Base-by-base conservation (phyloP, 495 filamentous ascomycete genomes). In the Penicillium maclennaniae region DNA sequence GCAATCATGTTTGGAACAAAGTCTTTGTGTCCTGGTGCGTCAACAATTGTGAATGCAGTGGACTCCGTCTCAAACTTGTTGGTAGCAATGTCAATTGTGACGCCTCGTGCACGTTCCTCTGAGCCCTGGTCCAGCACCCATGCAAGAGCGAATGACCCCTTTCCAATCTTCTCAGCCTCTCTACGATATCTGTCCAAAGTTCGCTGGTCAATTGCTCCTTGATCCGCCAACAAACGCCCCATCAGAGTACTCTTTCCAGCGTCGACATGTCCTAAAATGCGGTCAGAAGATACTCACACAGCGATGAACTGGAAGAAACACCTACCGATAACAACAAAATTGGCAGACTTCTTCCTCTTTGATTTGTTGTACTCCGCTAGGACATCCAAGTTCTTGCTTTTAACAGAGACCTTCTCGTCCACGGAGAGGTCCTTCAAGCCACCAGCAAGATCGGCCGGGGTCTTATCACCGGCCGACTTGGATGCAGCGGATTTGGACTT, bases 1-100 rank as follows among this genome's bases (percentile, higher is more conserved):
- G 92, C 95, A 63, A 98, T 97, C 93, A 98, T 98, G 68, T 96
- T 97, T 2, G 93, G 93, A 38, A 97, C 89, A 66, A 97, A 98
- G 61, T 98, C 95, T 57, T 83, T 79, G 69, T 98, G 93, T 0
- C 93, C 93, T 2, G 93, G 93, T 1, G 93, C 89, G 69, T 98
- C 93, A 3, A 98, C 79, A 43, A 98, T 97, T 8, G 92, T 97
- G 65, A 97, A 98, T 15, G 78, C 78, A 0, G 90, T 91, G 15
- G 77, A 86, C 5, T 87, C 83, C 0, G 93, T 98, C 67, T 92
- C 87, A 66, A 98, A 98, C 54, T 88, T 83, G 70, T 93, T 92
- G 21, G 85, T 92, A 36, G 95, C 95, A 65, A 97, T 92, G 63
- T 98, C 93, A 50, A 98, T 96, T 4, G 93, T 98, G n/a, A 98